Percentiles rank a stretch among this genome's conserved stretches.
phyloP scores from a whole-genome alignment of 1,139 yeast genomes.

The Blastobotrys aristatus region DNA sequence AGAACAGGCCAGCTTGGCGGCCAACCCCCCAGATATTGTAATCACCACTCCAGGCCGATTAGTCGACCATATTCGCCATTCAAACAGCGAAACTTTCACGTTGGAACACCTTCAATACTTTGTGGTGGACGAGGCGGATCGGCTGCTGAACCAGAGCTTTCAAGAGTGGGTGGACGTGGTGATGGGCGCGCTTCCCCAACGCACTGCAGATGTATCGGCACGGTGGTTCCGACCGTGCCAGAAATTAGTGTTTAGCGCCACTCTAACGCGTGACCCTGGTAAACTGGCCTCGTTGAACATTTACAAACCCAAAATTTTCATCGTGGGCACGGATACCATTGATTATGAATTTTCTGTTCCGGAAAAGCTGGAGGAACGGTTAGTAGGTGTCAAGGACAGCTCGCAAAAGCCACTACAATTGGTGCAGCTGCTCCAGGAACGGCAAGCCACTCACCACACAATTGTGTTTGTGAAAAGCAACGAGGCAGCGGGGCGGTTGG shows the following conservation, averaged over 20 bases:
- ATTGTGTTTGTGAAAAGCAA: constrained; percentile 78
- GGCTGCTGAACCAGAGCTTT: constrained; percentile 81
- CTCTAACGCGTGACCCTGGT: constrained; percentile 90
- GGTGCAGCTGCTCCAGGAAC: constrained; percentile 46
- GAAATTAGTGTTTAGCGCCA: constrained; percentile 86
- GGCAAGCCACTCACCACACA: constrained; percentile 35
- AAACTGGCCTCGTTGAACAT: constrained; percentile 68
- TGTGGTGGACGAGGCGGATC: constrained; percentile 93
- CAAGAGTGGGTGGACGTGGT: constrained; percentile 86
- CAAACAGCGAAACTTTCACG: constrained; percentile 30
- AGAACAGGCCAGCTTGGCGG: constrained; percentile 50
- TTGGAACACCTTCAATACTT: constrained; percentile 57
- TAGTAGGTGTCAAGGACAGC: constrained; percentile 28
- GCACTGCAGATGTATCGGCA: constrained; percentile 13
- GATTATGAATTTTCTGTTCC: constrained; percentile 48
- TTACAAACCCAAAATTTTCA: constrained; percentile 61
- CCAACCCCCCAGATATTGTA: constrained; percentile 65
- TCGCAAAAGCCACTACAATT: constrained; percentile 68
- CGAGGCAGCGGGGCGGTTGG: constrained; percentile 74
- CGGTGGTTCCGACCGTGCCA: constrained; percentile 34
- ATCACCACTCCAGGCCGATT: constrained; percentile 90
- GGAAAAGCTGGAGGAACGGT: constrained; percentile 32
- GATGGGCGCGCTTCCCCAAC: constrained; percentile 41
- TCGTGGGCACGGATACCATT: constrained; percentile 46
- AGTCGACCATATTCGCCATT: constrained; percentile 69